Conservation (phyloP, 2,329 filamentous ascomycete genomes). For the Colletotrichum simmondsii region DNA sequence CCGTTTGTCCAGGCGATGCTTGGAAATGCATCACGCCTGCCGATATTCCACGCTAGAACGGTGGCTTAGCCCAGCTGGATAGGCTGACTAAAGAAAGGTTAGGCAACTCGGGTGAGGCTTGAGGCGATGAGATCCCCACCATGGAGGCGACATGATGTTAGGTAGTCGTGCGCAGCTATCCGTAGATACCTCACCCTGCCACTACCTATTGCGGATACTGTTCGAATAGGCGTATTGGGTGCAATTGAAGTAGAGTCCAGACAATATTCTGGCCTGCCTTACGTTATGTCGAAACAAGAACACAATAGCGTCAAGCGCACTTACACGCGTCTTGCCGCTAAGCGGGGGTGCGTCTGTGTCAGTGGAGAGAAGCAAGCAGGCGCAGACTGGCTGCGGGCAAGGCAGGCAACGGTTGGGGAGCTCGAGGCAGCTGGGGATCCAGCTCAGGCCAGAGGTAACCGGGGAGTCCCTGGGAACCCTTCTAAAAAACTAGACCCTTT, state of each 20-base stretch:
- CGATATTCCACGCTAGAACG: conserved; percentile 3
- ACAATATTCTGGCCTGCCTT: too few relatives aligned
- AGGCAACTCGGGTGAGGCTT: neutral
- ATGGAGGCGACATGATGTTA: neutral
- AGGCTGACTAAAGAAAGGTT: neutral
- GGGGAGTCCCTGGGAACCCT: conserved; percentile 27
- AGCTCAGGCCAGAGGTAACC: neutral
- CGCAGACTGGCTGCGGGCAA: neutral
- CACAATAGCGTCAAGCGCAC: neutral
- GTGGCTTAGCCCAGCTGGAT: conserved; percentile 18
- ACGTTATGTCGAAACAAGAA: neutral
- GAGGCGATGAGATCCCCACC: neutral
- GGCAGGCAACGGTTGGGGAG: neutral
- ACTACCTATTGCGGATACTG: neutral
- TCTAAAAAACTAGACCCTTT: conserved; percentile 29
- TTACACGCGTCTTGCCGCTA: neutral
- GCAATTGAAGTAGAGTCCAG: too few relatives aligned
- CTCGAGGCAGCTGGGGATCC: neutral
- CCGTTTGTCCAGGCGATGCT: conserved; percentile 5
- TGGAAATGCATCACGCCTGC: conserved; percentile 10
- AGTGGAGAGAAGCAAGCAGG: neutral
- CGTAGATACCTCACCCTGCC: neutral
- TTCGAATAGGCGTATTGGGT: too few relatives aligned
- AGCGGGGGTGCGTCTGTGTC: neutral
- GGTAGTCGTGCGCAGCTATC: neutral